These are phyloP conservation scores for Ogataea hybrid DNA, from an alignment of 1,139 yeast species.

Conservation along the genomic window DNA sequence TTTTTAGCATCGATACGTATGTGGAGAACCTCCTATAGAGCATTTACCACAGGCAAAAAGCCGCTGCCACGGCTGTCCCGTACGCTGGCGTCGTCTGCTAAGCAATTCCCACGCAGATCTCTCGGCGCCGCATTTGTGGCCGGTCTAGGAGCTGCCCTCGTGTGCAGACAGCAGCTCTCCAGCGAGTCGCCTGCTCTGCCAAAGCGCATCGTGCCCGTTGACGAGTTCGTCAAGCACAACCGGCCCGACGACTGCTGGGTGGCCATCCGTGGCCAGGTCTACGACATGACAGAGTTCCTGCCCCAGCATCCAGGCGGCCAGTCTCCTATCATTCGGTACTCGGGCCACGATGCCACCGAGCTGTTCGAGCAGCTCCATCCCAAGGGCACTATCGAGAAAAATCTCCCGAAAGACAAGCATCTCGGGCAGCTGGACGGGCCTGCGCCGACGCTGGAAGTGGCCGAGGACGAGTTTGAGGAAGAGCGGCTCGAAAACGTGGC, in stretches of 20 bases:
- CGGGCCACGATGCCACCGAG: conserved; percentile 90
- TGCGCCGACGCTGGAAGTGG: conserved; percentile 35
- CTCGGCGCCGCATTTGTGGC: neutral
- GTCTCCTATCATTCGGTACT: conserved; percentile 67
- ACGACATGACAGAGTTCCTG: conserved; percentile 78
- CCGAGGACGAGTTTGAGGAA: conserved; percentile 35
- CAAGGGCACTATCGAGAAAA: conserved; percentile 45
- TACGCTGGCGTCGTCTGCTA: neutral
- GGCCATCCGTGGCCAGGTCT: conserved; percentile 77
- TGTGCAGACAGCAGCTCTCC: neutral
- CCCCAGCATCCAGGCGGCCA: conserved; percentile 89
- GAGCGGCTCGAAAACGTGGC: conserved; percentile 35
- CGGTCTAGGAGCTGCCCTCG: neutral
- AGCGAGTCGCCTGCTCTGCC: conserved; percentile 1
- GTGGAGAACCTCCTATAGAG: neutral
- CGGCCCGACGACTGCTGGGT: conserved; percentile 77
- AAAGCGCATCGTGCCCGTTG: conserved; percentile 27
- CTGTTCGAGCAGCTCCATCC: conserved; percentile 86
- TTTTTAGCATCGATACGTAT: no score
- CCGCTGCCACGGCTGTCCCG: neutral
- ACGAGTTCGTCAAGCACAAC: conserved; percentile 66
- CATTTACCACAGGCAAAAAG: neutral
- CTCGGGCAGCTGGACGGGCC: conserved; percentile 35
- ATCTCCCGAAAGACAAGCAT: conserved; percentile 34
- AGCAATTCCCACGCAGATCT: neutral